These are phyloP conservation scores for Mallotus repandus DNA, from an alignment of 441 rosid species.

Conservation along the genomic window DNA sequence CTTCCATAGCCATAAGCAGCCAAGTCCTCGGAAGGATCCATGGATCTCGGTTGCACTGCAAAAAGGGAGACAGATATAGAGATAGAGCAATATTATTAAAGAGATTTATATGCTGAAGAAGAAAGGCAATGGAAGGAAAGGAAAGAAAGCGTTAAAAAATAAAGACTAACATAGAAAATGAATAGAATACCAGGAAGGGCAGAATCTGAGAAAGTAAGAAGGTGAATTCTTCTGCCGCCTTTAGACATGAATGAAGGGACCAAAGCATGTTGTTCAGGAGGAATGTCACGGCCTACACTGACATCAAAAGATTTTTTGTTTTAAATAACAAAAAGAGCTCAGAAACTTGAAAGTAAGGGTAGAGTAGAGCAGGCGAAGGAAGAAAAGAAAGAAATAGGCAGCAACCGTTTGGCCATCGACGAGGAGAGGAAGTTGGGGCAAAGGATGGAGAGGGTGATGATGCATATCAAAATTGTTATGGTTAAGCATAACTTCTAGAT, in stretches of 20 bases:
- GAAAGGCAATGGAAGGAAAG: too few species aligned
- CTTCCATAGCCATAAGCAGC: slow-evolving; percentile 77
- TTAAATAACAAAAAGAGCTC: too few species aligned
- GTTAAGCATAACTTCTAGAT: too few species aligned
- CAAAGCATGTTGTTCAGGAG: slow-evolving; percentile 47
- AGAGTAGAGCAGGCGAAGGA: too few species aligned
- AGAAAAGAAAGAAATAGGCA: background rate
- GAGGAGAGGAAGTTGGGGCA: slow-evolving; percentile 32
- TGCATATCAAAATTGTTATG: too few species aligned
- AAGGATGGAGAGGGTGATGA: too few species aligned
- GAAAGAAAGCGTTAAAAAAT: background rate
- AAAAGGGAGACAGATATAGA: background rate
- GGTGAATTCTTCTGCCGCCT: slow-evolving; percentile 36
- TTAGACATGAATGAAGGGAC: slow-evolving; percentile 37
- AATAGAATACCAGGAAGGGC: slow-evolving; percentile 26
- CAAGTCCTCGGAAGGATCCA: slow-evolving; percentile 70
- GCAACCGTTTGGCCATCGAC: slow-evolving; percentile 44
- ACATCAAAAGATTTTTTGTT: too few species aligned
- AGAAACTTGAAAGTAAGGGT: too few species aligned
- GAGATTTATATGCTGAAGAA: background rate
- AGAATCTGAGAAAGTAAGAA: slow-evolving; percentile 34
- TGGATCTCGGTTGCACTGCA: slow-evolving; percentile 54
- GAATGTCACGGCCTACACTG: slow-evolving; percentile 35
- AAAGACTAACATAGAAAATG: background rate
- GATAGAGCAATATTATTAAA: background rate